Conservation (phyloP, 1,284 basidiomycete species). For the Quambalaria eucalypti region DNA sequence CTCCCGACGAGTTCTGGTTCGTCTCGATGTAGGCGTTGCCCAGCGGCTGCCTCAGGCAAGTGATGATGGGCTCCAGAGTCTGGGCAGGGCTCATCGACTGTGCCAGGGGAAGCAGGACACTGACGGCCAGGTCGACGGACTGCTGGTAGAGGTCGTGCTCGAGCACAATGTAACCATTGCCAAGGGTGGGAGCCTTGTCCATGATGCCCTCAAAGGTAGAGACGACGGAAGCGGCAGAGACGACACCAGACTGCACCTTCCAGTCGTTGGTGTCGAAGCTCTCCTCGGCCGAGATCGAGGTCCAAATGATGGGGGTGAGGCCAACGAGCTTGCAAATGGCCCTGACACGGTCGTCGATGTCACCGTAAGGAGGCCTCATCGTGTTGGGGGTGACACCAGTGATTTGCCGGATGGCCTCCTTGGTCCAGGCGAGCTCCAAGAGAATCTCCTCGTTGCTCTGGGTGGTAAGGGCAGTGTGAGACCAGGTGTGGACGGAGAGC, state of each 20-base stretch:
- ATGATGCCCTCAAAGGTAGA: slow-evolving; percentile 34
- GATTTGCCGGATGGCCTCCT: slow-evolving; percentile 62
- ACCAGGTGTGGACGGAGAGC: slow-evolving; percentile 52
- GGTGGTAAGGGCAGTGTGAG: slow-evolving; percentile 58
- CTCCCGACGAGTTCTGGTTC: slow-evolving; percentile 25
- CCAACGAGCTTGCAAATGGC: slow-evolving; percentile 37
- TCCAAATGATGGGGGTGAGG: slow-evolving; percentile 45
- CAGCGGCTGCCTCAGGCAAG: slow-evolving; percentile 27
- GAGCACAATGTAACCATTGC: slow-evolving; percentile 85
- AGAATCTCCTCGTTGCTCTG: slow-evolving; percentile 79
- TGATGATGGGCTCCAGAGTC: slow-evolving; percentile 51
- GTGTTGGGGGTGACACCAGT: slow-evolving; percentile 49
- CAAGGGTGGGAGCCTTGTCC: slow-evolving; percentile 32
- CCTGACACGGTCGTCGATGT: slow-evolving; percentile 46
- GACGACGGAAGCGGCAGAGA: slow-evolving; percentile 26
- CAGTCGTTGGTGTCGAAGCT: slow-evolving; percentile 43
- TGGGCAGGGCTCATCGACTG: slow-evolving; percentile 53
- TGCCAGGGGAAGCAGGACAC: slow-evolving; percentile 37
- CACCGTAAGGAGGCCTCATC: slow-evolving; percentile 45
- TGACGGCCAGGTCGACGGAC: slow-evolving; percentile 38
- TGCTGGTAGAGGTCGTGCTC: slow-evolving; percentile 45
- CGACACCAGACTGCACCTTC: slow-evolving; percentile 32
- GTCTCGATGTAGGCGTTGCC: slow-evolving; percentile 35
- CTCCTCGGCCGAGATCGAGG: slow-evolving; percentile 18
- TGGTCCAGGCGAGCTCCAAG: slow-evolving; percentile 86